Evolutionary conservation across 441 rosid species (phyloP).

Genomic region (Aquilaria agallochum): DNA sequence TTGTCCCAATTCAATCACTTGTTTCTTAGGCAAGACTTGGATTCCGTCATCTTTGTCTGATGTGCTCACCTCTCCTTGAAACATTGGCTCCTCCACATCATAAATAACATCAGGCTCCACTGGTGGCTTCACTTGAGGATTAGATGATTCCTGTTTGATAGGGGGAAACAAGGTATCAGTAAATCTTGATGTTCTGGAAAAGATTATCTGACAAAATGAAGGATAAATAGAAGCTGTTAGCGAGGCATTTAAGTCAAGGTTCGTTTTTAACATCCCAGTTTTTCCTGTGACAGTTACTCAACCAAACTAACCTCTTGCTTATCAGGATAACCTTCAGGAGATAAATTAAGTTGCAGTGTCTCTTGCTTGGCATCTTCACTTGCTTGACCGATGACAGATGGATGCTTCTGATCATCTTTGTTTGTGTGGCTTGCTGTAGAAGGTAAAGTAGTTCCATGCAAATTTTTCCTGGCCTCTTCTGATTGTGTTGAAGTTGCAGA

Average conservation of each 20-base stretch:
- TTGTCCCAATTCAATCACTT: constrained; percentile 22
- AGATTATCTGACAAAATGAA: background rate
- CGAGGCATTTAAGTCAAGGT: background rate
- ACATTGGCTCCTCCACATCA: constrained; percentile 11
- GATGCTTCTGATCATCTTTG: constrained; percentile 19
- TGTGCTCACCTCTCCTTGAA: constrained; percentile 1
- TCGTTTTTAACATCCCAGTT: background rate
- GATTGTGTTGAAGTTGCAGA: constrained; percentile 15
- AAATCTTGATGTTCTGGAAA: background rate
- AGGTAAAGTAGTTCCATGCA: constrained; percentile 13
- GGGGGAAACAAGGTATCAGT: constrained; percentile 3
- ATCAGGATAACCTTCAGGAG: constrained; percentile 14
- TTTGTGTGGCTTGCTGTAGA: constrained; percentile 25
- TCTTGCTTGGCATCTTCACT: constrained; percentile 14
- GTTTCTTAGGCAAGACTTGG: constrained; percentile 9
- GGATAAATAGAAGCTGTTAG: background rate
- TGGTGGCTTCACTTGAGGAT: constrained; percentile 22
- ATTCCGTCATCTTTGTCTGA: background rate
- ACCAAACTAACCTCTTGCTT: constrained; percentile 39
- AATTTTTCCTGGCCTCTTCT: constrained; percentile 19
- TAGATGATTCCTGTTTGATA: constrained; percentile 30
- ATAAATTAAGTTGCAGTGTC: constrained; percentile 13
- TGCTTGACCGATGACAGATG: constrained; percentile 6
- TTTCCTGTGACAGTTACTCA: too few species aligned
- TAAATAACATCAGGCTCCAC: constrained; percentile 25